A percentile compares a stretch with the other conserved stretches of the same genome.
Evolutionary conservation across 1,139 yeast genomes (phyloP).

Genomic region (Hyphopichia buzzinii): DNA sequence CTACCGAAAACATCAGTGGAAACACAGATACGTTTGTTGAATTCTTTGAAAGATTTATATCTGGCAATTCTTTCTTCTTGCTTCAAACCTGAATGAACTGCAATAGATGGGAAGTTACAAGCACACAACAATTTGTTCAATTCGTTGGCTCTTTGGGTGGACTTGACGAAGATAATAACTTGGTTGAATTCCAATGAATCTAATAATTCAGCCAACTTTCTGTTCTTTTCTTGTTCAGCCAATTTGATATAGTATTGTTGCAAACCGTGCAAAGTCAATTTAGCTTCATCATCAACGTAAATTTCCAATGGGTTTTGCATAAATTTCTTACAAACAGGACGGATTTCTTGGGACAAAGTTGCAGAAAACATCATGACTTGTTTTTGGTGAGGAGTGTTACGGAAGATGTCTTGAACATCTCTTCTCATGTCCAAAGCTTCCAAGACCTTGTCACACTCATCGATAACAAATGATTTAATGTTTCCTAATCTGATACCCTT

Average conservation of each 20-base stretch:
- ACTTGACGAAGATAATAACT: slow-evolving; percentile 93
- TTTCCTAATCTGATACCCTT: slow-evolving; percentile 83
- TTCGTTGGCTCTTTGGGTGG: slow-evolving; percentile 89
- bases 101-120: slow-evolving; percentile 95
- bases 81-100: slow-evolving; percentile 93
- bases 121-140: slow-evolving; percentile 86
- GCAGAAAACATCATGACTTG: slow-evolving; percentile 99
- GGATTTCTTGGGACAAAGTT: slow-evolving; percentile 88
- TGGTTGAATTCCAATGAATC: slow-evolving; percentile 97
- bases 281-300: slow-evolving; percentile 96
- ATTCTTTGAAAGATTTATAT: slow-evolving; percentile 94
- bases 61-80: slow-evolving; percentile 98
- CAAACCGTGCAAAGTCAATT: slow-evolving; percentile 94
- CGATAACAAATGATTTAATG: slow-evolving; percentile 92
- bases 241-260: slow-evolving; percentile 94
- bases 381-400: slow-evolving; percentile 96
- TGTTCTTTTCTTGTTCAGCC: slow-evolving; percentile 89
- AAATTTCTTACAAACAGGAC: slow-evolving; percentile 96
- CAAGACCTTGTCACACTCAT: slow-evolving; percentile 97
- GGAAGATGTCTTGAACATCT: slow-evolving; percentile 97
- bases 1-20: slow-evolving; percentile 98
- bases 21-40: slow-evolving; percentile 97
- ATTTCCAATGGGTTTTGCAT: slow-evolving; percentile 98
- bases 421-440: slow-evolving; percentile 95
- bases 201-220: slow-evolving; percentile 86